Conservation (phyloP, 164 flowering plant species). For the Hamamelis virginiana region DNA sequence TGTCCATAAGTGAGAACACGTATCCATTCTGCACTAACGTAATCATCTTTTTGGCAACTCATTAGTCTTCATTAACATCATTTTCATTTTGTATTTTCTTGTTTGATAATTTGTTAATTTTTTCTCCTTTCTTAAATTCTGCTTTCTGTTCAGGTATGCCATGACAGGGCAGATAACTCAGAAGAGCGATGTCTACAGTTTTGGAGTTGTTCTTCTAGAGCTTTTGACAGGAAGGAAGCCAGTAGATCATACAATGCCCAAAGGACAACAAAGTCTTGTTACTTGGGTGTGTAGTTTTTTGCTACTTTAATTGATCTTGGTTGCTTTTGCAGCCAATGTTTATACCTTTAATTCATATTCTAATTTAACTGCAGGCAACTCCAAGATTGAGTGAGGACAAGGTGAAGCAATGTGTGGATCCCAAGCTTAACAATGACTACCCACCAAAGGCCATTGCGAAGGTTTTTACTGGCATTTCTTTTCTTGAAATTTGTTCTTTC, state of each 20-base stretch:
- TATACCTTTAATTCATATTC: neutral
- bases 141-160: conserved; percentile 36
- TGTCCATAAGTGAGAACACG: neutral
- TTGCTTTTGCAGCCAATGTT: neutral
- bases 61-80: too few species aligned
- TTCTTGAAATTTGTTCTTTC: neutral
- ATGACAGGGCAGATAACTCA: conserved; percentile 50
- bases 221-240: conserved; percentile 53
- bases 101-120: neutral
- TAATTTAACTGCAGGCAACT: conserved; percentile 31
- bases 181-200: conserved; percentile 56
- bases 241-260: conserved; percentile 56
- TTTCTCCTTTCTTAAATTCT: neutral
- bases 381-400: conserved; percentile 55
- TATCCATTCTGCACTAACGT: neutral
- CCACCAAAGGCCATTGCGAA: conserved; percentile 54
- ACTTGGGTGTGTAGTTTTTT: conserved; percentile 45
- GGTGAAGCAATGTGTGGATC: conserved; percentile 53
- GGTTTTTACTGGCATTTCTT: conserved; percentile 19
- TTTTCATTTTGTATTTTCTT: too few species aligned
- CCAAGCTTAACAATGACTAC: conserved; percentile 42
- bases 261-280: conserved; percentile 59
- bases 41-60: neutral
- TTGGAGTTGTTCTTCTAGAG: conserved; percentile 56
- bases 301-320: neutral